Base-by-base conservation (phyloP, 2,329 filamentous ascomycete species). In the Fusarium sp. region DNA sequence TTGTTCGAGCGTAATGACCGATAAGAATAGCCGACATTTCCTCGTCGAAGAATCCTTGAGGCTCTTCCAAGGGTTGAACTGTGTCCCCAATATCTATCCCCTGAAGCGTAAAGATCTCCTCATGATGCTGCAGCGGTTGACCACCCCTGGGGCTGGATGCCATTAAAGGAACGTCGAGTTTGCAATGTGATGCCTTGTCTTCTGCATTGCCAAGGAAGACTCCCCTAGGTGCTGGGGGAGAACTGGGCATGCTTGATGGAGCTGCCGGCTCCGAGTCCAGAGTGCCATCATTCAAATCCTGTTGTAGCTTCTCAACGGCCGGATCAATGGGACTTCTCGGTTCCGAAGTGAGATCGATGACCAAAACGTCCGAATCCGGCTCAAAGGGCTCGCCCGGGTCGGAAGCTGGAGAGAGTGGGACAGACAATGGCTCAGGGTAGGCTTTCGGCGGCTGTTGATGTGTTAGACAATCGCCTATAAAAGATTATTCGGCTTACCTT, bases 291-390 rank as follows among this genome's bases (percentile, higher is more conserved):
- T 58, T 31, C 3, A 64, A 11, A 10, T 44, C 54, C 33, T 59
- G 53, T 46, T 73, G 46, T 6, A 74, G 14, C 31, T 57, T 49
- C 9, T 58, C 25, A 44, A 61, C 49, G 1, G 40, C 20, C 1
- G 25, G 4, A 4, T 61, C 51, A 6, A 49, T n/a, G 2, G 77
- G 76, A 20, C 69, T 80, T 13, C 44, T 64, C 11, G 79, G 76
- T 2, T 78, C 77, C 0, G 78, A 78, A 27, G 74, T 74, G 1
- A 77, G 58, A 34, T 78, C 74, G 3, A 81, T 72, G 4, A 70
- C 14, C 6, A 70, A 64, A 23, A 63, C 63, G 0, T 65, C 60
- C 1, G 55, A 38, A 7, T 61, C 42, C 0, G 75, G 77, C n/a
- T 76, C 27, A 54, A 73, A 77, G 0, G 59, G 55, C 7, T 57